phyloP scores from a whole-genome alignment of 768 basidiomycete genomes.

The Dendrothele bispora region DNA sequence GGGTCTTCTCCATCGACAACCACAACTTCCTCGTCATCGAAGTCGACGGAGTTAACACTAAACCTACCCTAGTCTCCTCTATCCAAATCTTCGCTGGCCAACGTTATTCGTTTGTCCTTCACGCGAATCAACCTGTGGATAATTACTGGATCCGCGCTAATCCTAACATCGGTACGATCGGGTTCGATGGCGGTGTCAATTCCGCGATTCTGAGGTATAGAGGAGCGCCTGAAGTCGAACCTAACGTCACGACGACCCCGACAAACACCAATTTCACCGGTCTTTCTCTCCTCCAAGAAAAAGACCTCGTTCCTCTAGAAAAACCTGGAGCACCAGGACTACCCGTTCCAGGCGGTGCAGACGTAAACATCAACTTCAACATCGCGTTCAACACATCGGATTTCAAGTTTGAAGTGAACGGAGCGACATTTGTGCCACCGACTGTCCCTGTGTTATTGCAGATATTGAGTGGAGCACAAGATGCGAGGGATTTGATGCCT shows the following conservation, averaged over 20 bases:
- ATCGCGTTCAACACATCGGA: too few species aligned
- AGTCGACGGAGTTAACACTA: constrained; percentile 37
- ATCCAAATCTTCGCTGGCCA: constrained; percentile 7
- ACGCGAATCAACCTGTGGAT: neutral
- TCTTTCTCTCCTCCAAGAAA: neutral
- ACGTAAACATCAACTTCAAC: constrained; percentile 33
- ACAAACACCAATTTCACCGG: too few species aligned
- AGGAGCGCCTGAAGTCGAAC: constrained; percentile 10
- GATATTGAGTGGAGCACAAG: constrained; percentile 28
- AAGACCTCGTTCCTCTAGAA: constrained; percentile 32
- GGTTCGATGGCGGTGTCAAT: constrained; percentile 22
- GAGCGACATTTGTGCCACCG: constrained; percentile 24
- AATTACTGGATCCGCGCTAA: neutral
- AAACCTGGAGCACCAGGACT: constrained; percentile 36
- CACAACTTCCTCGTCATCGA: constrained; percentile 32
- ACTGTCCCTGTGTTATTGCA: constrained; percentile 34
- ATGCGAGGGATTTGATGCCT: constrained; percentile 22
- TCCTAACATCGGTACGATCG: neutral
- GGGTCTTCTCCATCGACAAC: constrained; percentile 27
- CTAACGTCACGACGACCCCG: too few species aligned
- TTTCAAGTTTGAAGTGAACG: constrained; percentile 26
- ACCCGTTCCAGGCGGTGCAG: constrained; percentile 39
- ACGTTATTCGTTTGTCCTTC: neutral
- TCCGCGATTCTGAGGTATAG: constrained; percentile 39
- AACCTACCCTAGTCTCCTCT: neutral